A percentile compares a stretch with the other conserved stretches of the same genome.
Conservation (phyloP, 768 basidiomycete genomes). For the Chlorophyllum brunneum region DNA sequence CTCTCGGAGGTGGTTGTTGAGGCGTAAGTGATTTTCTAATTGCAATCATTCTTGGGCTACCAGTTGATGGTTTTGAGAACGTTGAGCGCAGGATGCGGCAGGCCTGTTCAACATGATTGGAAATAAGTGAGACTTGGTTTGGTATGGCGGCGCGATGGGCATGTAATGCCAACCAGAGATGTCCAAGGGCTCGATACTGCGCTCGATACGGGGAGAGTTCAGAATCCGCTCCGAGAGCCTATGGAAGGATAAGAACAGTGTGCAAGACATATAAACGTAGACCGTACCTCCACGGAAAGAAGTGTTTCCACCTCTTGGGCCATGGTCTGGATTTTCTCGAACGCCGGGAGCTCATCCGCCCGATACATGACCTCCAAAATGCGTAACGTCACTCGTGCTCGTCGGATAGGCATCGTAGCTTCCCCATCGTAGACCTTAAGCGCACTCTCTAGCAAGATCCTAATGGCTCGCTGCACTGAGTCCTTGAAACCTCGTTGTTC, state of each 20-base stretch:
- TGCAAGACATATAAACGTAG: not conserved
- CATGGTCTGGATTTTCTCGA: conserved; percentile 31
- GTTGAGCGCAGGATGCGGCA: conserved; percentile 37
- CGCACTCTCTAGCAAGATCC: conserved; percentile 43
- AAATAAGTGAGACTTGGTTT: conserved; percentile 41
- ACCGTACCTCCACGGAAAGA: conserved; percentile 36
- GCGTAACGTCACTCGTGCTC: conserved; percentile 53
- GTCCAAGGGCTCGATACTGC: conserved; percentile 52
- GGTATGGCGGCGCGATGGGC: conserved; percentile 52
- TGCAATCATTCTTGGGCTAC: conserved; percentile 19
- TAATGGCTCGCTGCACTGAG: conserved; percentile 38
- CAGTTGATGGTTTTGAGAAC: not conserved
- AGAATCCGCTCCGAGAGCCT: conserved; percentile 34
- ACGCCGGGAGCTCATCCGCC: conserved; percentile 22
- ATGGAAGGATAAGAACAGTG: not conserved
- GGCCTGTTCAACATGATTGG: conserved; percentile 51
- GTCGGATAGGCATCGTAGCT: conserved; percentile 48
- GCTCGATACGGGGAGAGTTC: conserved; percentile 27
- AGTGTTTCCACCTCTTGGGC: conserved; percentile 39
- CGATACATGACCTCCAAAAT: conserved; percentile 51
- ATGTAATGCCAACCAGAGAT: conserved; percentile 71
- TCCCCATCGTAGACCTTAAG: conserved; percentile 43
- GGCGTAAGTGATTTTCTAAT: conserved; percentile 15
- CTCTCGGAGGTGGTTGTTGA: not conserved
- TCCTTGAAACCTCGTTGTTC: conserved; percentile 56